Evolutionary conservation across 208 protist species (phyloP).

Genomic region (Acanthamoeba triangularis): DNA sequence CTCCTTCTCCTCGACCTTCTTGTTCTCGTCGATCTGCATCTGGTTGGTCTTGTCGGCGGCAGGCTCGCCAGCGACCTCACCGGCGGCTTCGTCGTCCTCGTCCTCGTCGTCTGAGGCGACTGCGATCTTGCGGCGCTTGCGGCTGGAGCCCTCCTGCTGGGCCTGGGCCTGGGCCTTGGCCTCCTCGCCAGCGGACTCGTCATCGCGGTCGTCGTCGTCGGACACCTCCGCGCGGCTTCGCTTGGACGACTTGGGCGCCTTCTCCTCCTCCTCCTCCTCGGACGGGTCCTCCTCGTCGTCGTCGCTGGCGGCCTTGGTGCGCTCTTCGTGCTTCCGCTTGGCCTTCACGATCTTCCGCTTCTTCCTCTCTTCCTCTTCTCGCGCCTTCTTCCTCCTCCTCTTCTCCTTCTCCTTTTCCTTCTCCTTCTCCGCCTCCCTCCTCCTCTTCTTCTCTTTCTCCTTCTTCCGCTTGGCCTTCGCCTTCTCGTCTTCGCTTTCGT

Average conservation of each 20-base stretch:
- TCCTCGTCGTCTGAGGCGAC: neutral
- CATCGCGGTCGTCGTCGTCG: neutral
- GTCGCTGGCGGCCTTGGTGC: neutral
- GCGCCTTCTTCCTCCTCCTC: neutral
- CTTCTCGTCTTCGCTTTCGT: neutral
- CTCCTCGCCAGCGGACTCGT: neutral
- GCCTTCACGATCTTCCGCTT: neutral
- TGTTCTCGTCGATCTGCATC: neutral
- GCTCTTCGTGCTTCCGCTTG: neutral
- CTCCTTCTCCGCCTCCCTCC: neutral
- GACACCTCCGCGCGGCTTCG: neutral
- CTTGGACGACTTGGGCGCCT: neutral
- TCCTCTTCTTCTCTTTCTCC: neutral
- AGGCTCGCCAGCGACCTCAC: neutral
- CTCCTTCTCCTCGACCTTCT: neutral
- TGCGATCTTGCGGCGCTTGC: neutral
- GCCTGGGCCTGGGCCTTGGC: neutral
- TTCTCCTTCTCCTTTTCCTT: neutral
- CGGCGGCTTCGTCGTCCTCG: neutral
- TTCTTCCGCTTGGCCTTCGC: neutral
- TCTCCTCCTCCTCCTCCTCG: neutral
- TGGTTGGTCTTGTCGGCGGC: neutral
- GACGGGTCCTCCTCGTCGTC: neutral
- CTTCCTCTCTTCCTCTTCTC: neutral
- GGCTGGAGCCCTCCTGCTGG: neutral